Conservation (phyloP, 257 asterid genomes). For the Solanum acaule region DNA sequence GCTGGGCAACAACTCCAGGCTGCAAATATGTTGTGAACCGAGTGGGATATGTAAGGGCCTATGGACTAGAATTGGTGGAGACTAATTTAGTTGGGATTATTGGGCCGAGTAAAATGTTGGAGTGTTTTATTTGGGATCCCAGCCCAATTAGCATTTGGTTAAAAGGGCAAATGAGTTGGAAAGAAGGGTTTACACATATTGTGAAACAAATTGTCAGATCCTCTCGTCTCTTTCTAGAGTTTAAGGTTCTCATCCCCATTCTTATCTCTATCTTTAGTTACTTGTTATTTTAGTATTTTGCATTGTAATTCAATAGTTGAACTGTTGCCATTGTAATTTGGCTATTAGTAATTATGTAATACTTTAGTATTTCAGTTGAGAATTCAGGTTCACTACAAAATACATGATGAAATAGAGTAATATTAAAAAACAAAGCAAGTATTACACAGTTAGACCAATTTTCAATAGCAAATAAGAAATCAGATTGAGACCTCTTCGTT, state of each 20-base stretch:
- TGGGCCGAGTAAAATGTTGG: background rate
- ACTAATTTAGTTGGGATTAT: background rate
- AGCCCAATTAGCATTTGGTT: background rate
- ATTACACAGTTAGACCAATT: background rate
- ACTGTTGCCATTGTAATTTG: background rate
- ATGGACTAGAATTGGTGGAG: background rate
- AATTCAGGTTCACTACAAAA: background rate
- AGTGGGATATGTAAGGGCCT: background rate
- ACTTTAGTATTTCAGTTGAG: background rate
- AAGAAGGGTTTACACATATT: background rate
- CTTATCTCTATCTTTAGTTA: background rate
- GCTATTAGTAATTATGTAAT: background rate
- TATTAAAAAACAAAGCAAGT: background rate
- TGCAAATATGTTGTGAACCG: constrained; percentile 10
- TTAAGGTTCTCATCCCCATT: background rate
- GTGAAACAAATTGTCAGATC: background rate
- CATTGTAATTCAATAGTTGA: background rate
- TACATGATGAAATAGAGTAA: background rate
- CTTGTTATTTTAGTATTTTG: background rate
- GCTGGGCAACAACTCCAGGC: constrained; percentile 33
- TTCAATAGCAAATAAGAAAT: background rate
- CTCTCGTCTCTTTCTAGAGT: background rate
- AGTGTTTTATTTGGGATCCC: background rate
- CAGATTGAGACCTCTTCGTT: background rate
- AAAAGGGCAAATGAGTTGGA: background rate